Evolutionary conservation across 1,284 basidiomycete genomes (phyloP).

Genomic region (Moesziomyces parantarcticus): DNA sequence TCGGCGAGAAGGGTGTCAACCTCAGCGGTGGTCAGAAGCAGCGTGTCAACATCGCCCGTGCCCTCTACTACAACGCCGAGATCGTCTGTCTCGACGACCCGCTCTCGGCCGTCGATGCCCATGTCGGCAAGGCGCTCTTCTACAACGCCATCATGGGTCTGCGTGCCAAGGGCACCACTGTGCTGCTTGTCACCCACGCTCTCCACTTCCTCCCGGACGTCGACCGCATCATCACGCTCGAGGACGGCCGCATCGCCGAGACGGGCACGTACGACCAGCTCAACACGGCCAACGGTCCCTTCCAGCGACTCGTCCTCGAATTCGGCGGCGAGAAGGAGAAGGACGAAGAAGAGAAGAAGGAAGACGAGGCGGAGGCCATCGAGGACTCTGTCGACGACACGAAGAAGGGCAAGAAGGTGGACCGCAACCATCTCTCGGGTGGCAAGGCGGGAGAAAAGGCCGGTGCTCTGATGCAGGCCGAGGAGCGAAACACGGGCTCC

Average conservation of each 20-base stretch:
- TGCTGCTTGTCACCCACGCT: conserved; percentile 68
- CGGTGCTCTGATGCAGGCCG: conserved; percentile 55
- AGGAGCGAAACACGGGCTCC: conserved; percentile 66
- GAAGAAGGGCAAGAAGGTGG: conserved; percentile 41
- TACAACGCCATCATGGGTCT: conserved; percentile 62
- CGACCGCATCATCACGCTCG: conserved; percentile 77
- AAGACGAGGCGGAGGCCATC: conserved; percentile 51
- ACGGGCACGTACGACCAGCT: conserved; percentile 75
- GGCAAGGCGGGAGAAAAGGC: conserved; percentile 42
- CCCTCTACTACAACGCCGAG: conserved; percentile 79
- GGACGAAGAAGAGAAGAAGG: conserved; percentile 54
- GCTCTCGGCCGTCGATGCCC: conserved; percentile 73
- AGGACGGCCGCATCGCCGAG: conserved; percentile 77
- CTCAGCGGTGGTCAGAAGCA: conserved; percentile 75
- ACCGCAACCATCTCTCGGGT: conserved; percentile 34
- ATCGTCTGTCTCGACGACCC: conserved; percentile 78
- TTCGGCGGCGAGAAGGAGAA: conserved; percentile 68
- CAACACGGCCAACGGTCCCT: conserved; percentile 72
- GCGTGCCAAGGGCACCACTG: conserved; percentile 49
- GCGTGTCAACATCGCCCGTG: conserved; percentile 78
- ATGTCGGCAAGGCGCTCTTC: conserved; percentile 67
- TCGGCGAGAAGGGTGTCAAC: conserved; percentile 72
- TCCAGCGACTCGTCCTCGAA: conserved; percentile 70
- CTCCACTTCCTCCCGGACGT: conserved; percentile 73
- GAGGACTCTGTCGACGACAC: conserved; percentile 21